Base-by-base conservation (phyloP, 768 basidiomycete species). In the Mycena maculata region DNA sequence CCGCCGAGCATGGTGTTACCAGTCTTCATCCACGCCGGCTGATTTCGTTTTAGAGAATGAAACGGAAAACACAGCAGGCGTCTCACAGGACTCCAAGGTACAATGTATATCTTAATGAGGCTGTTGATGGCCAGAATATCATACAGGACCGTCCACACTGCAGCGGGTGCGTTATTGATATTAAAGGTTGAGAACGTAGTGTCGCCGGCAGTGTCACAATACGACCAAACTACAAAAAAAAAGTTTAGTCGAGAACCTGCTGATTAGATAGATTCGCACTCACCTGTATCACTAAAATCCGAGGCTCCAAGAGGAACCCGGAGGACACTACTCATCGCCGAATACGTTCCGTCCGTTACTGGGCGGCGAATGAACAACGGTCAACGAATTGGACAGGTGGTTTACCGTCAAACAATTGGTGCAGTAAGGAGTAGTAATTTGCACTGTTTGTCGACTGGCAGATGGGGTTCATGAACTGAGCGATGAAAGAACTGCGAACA, bases 1-100 rank as follows among this genome's bases (percentile, higher is more conserved):
- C 84, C 84, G 1, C 86, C 85, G 16, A 78, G 72, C 81, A 85
- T 85, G 22, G 79, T 82, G 9, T 76, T 76, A 42, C 78, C 81
- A 53, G 70, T 75, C 73, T 88, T 87, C 85, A 87, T 85, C 86
- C 87, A 88, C n/a, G 75, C 84, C 13, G 86, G 86, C 84, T 62
- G 50, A 30, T 62, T 16, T 7, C 1, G 56, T 18, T 25, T 36
- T 44, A 49, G 42, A 59, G n/a, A 55, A 23, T 8, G n/a, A 18
- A 41, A 54, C 2, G 20, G 28, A 30, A 20, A 44, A 20, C 12
- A 20, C n/a, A 50, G 15, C 6, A 48, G 9, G 33, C 2, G 22
- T 22, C 59, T 30, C 31, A 71, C 70, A 16, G 86, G 69, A 56
- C 63, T 85, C 86, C 86, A 87, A 2, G 87, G 87, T n/a, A 83